A percentile compares a stretch with the other conserved stretches of the same genome.
phyloP scores from a whole-genome alignment of 2,329 filamentous ascomycete species.

The Ophioceras dolichostomum region DNA sequence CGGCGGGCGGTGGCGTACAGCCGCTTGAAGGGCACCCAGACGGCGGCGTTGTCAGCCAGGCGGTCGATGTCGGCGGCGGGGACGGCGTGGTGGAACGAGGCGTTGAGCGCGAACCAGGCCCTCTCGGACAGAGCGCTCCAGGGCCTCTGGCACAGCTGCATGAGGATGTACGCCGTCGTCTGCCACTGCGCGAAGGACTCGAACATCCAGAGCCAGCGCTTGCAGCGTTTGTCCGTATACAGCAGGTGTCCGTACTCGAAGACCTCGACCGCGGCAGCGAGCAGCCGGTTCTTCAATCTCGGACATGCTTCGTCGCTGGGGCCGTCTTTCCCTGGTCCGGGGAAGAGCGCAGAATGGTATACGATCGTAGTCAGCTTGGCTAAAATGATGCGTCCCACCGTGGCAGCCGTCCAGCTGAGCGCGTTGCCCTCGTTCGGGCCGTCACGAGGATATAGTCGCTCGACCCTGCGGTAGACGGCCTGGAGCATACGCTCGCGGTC shows the following conservation, averaged over 20 bases:
- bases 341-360: conserved; percentile 38
- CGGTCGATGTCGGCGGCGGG: conserved; percentile 27
- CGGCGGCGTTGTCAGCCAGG: conserved; percentile 30
- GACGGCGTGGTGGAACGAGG: conserved; percentile 17
- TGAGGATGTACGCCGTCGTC: conserved; percentile 41
- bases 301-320: conserved; percentile 18
- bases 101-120: conserved; percentile 16
- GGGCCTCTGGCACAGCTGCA: conserved; percentile 32
- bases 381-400: conserved; percentile 34
- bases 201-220: conserved; percentile 45
- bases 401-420: conserved; percentile 38
- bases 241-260: conserved; percentile 43
- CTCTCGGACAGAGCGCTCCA: conserved; percentile 20
- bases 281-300: conserved; percentile 24
- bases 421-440: conserved; percentile 30
- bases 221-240: conserved; percentile 33
- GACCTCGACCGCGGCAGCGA: conserved; percentile 38
- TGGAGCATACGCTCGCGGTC: conserved; percentile 25
- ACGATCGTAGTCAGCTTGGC: conserved; percentile 42
- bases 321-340: conserved; percentile 17
- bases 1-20: conserved; percentile 38
- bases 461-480: conserved; percentile 25
- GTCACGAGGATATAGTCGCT: conserved; percentile 39
- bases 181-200: conserved; percentile 49
- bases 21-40: conserved; percentile 41